Percentiles rank a stretch among this genome's conserved stretches.
These are phyloP conservation scores for Funneliformis geosporum DNA, from an alignment of 192 early-diverging fungal species.

Conservation along the genomic window DNA sequence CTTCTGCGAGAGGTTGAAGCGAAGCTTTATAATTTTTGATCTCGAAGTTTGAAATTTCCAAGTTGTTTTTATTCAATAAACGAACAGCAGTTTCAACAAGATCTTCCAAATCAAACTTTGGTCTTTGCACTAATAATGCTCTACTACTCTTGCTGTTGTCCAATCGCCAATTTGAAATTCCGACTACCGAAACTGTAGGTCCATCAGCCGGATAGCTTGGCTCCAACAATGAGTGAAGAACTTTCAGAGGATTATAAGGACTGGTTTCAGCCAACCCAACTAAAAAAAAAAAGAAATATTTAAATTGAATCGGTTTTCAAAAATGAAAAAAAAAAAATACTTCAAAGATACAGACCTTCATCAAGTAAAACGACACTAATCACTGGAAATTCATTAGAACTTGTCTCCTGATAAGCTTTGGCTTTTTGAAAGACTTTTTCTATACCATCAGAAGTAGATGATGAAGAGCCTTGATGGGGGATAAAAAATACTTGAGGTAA, in stretches of 20 bases:
- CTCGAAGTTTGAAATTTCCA: background rate
- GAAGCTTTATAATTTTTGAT: background rate
- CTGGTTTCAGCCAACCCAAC: slow-evolving; percentile 32
- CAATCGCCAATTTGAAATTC: slow-evolving; percentile 36
- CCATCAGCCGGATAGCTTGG: slow-evolving; percentile 29
- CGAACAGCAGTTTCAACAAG: slow-evolving; percentile 20
- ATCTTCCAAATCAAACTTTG: slow-evolving; percentile 28
- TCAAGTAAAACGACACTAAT: slow-evolving; percentile 37
- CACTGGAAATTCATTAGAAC: slow-evolving; percentile 29
- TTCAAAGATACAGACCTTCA: slow-evolving; percentile 15
- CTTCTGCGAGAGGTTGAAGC: slow-evolving; percentile 15
- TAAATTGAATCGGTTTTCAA: background rate
- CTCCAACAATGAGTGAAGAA: slow-evolving; percentile 12
- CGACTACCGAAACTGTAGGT: slow-evolving; percentile 29
- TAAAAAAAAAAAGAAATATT: background rate
- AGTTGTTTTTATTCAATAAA: background rate
- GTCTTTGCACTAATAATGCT: slow-evolving; percentile 34
- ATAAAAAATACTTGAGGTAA: slow-evolving; percentile 31
- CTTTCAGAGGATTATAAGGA: slow-evolving; percentile 31
- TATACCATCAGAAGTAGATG: slow-evolving; percentile 37
- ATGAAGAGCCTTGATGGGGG: slow-evolving; percentile 37
- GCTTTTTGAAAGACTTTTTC: slow-evolving; percentile 36
- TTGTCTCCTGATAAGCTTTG: slow-evolving; percentile 22
- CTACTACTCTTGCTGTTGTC: slow-evolving; percentile 33
- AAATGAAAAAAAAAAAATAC: background rate